Evolutionary conservation across 2,329 filamentous ascomycete species (phyloP).

Genomic region (Aspergillus awamori): DNA sequence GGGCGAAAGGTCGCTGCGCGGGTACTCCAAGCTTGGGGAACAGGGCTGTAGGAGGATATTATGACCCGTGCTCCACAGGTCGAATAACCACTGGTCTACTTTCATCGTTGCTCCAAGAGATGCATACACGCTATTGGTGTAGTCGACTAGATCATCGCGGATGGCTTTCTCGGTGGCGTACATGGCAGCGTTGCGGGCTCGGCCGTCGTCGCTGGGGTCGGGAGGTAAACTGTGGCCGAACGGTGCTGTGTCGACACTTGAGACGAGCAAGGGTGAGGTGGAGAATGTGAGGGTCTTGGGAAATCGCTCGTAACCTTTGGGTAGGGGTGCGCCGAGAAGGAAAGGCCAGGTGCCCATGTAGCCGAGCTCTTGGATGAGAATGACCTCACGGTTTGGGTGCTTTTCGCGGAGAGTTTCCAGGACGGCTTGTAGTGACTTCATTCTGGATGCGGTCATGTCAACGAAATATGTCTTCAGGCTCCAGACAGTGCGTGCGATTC

Average conservation of each 20-base stretch:
- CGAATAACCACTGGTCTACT: not conserved
- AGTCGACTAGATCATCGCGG: not conserved
- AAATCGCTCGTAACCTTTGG: conserved; percentile 5
- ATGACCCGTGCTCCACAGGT: not conserved
- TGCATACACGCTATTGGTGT: not conserved
- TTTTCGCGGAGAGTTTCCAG: conserved; percentile 4
- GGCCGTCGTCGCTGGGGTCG: conserved; percentile 8
- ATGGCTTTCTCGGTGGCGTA: not conserved
- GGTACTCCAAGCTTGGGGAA: conserved; percentile 12
- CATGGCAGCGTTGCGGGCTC: conserved; percentile 6
- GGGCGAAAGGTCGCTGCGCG: conserved; percentile 6
- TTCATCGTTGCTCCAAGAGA: not conserved
- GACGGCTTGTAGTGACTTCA: not conserved
- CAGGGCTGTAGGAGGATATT: conserved; percentile 6
- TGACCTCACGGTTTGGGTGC: not conserved
- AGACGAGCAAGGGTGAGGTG: not conserved
- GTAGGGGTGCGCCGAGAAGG: conserved; percentile 3
- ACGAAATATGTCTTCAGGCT: not conserved
- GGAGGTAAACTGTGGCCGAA: not conserved
- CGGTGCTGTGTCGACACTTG: conserved; percentile 10
- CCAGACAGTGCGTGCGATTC: not conserved
- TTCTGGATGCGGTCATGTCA: not conserved
- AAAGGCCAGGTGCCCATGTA: conserved; percentile 1
- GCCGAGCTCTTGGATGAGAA: conserved; percentile 5
- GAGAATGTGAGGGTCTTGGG: not conserved